Percentiles rank a stretch among this genome's conserved stretches.
phyloP scores from a whole-genome alignment of 2,329 filamentous ascomycete species.

The Penicillium sp. region DNA sequence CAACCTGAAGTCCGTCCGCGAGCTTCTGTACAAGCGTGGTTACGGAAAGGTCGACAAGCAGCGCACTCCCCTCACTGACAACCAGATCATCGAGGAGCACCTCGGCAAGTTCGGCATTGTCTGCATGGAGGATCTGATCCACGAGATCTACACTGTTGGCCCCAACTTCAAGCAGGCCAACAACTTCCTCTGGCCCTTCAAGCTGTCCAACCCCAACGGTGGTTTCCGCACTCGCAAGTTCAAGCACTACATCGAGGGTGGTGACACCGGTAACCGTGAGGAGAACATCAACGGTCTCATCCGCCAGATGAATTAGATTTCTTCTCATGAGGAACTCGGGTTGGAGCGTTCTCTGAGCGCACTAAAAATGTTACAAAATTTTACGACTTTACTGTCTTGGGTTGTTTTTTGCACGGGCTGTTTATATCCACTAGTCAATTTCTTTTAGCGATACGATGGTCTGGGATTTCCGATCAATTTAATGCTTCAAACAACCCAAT shows the following conservation, averaged over 20 bases:
- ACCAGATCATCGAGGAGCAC: conserved; percentile 93
- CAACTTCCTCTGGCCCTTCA: conserved; percentile 99
- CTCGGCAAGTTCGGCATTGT: conserved; percentile 98
- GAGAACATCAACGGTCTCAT: conserved; percentile 96
- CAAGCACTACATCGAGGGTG: conserved; percentile 98
- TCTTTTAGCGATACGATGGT: conserved; percentile 35
- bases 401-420: conserved; percentile 38
- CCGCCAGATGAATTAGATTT: conserved; percentile 92
- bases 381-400: conserved; percentile 29
- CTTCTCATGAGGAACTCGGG: conserved; percentile 7
- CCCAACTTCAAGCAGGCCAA: conserved; percentile 99
- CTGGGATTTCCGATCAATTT: conserved; percentile 36
- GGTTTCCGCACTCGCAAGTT: conserved; percentile 97
- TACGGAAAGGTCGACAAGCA: conserved; percentile 99
- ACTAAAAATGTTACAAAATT: conserved; percentile 22
- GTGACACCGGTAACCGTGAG: conserved; percentile 98
- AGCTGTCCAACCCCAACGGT: conserved; percentile 97
- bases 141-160: conserved; percentile 98
- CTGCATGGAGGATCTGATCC: conserved; percentile 98
- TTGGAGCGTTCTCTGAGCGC: conserved; percentile 2
- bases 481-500: conserved; percentile 40
- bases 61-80: conserved; percentile 93
- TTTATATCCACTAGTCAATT: conserved; percentile 30
- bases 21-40: conserved; percentile 99
- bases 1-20: conserved; percentile 98